Conservation (phyloP, 805 yeast species). For the Yarrowia sp. region DNA sequence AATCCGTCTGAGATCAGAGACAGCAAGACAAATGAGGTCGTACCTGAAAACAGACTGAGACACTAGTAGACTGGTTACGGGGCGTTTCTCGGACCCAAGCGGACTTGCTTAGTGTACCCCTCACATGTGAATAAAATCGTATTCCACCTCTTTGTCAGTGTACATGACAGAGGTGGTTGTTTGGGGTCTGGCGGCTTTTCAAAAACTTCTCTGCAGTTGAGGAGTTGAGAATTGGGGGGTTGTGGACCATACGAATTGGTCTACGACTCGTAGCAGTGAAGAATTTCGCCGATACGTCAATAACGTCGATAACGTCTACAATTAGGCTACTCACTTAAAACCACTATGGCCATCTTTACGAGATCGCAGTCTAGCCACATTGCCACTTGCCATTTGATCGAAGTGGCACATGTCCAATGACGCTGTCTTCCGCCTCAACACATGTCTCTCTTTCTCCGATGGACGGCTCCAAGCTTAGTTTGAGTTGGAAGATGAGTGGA, state of each 20-base stretch:
- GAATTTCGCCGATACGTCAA: no score
- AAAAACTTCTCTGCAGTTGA: conserved; percentile 1
- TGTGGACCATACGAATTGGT: no score
- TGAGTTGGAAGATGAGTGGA: neutral
- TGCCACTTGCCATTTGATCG: no score
- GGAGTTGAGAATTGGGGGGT: no score
- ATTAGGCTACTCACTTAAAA: no score
- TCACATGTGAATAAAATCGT: conserved; percentile 8
- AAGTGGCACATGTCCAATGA: neutral
- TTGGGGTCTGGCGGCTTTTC: neutral
- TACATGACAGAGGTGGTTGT: neutral
- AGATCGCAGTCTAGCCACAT: no score
- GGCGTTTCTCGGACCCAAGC: neutral
- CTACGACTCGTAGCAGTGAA: no score
- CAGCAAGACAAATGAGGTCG: neutral
- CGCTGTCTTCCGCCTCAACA: conserved; percentile 8
- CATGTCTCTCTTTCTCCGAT: conserved; percentile 2
- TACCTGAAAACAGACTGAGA: no score
- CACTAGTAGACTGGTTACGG: no score
- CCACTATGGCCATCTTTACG: no score
- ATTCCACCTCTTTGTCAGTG: neutral
- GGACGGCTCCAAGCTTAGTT: conserved; percentile 8
- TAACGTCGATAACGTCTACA: no score
- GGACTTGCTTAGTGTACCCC: conserved; percentile 10
- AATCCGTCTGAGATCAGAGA: neutral